Conservation (phyloP, 495 filamentous ascomycete genomes). For the Amorphotheca resinae region DNA sequence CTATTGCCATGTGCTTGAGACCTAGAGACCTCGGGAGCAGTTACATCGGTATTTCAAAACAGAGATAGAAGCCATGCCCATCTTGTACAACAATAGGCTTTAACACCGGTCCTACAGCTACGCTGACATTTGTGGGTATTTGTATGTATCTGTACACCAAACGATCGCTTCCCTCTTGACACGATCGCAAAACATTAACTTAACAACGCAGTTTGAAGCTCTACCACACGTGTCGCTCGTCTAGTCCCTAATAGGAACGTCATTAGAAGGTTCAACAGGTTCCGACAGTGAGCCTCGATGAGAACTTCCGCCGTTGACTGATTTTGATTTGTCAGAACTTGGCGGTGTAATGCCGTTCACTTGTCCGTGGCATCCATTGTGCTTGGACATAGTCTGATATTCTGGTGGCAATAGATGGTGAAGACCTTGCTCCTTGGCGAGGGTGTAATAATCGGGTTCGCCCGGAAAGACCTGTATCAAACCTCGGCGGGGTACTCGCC, state of each 20-base stretch:
- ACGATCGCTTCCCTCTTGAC: conserved; percentile 2
- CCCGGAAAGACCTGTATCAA: conserved; percentile 31
- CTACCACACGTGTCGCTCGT: too few species aligned
- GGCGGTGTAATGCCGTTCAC: conserved; percentile 21
- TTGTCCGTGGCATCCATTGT: not conserved
- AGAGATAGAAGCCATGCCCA: too few species aligned
- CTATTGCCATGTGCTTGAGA: too few species aligned
- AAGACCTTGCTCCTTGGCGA: conserved; percentile 35
- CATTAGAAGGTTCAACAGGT: too few species aligned
- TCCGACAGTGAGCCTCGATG: not conserved
- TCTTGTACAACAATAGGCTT: too few species aligned
- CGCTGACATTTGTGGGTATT: not conserved
- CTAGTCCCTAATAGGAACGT: too few species aligned
- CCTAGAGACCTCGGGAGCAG: too few species aligned
- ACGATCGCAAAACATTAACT: conserved; percentile 4
- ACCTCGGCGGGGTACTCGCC: conserved; percentile 31
- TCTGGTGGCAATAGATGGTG: conserved; percentile 22
- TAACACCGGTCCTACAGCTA: too few species aligned
- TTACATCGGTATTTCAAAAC: too few species aligned
- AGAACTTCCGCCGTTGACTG: conserved; percentile 18
- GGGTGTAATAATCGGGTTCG: conserved; percentile 32
- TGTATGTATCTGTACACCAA: not conserved
- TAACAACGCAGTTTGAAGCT: too few species aligned
- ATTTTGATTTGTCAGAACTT: conserved; percentile 16
- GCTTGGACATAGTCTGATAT: not conserved